Evolutionary conservation across 2,329 filamentous ascomycete genomes (phyloP).

Genomic region (Beauveria pseudobassiana): DNA sequence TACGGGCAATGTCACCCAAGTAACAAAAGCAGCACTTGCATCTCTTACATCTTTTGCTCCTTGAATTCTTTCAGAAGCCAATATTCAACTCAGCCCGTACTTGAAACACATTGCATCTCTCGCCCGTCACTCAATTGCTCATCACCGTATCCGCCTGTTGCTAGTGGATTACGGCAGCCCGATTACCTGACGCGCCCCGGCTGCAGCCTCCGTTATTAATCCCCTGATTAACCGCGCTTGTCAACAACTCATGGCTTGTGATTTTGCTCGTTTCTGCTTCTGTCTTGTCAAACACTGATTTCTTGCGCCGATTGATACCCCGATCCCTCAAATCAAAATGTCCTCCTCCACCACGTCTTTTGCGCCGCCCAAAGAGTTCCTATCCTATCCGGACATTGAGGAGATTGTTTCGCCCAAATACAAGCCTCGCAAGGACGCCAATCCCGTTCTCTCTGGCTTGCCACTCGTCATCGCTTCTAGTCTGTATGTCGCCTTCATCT

Average conservation of each 20-base stretch:
- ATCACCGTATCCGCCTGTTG: no score
- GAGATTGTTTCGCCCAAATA: slow-evolving; percentile 6
- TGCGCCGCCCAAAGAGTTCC: slow-evolving; percentile 3
- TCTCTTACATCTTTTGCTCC: no score
- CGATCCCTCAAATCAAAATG: not conserved
- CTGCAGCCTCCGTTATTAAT: not conserved
- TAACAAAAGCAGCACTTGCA: no score
- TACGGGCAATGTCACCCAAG: no score
- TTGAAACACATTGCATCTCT: no score
- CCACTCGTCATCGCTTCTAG: slow-evolving; percentile 4
- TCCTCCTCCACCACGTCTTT: not conserved
- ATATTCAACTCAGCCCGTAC: no score
- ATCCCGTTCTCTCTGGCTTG: slow-evolving; percentile 7
- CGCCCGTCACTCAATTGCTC: no score
- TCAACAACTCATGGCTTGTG: not conserved
- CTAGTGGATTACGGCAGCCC: not conserved
- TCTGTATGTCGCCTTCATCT: not conserved
- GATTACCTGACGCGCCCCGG: not conserved
- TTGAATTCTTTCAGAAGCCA: no score
- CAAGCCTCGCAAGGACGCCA: slow-evolving; percentile 1
- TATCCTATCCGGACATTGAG: slow-evolving; percentile 1
- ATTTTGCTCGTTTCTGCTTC: not conserved
- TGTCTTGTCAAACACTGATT: not conserved
- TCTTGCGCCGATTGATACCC: not conserved
- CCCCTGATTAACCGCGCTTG: not conserved